Evolutionary conservation across 768 basidiomycete genomes (phyloP).

Genomic region (Rhizopogon vesiculosus): DNA sequence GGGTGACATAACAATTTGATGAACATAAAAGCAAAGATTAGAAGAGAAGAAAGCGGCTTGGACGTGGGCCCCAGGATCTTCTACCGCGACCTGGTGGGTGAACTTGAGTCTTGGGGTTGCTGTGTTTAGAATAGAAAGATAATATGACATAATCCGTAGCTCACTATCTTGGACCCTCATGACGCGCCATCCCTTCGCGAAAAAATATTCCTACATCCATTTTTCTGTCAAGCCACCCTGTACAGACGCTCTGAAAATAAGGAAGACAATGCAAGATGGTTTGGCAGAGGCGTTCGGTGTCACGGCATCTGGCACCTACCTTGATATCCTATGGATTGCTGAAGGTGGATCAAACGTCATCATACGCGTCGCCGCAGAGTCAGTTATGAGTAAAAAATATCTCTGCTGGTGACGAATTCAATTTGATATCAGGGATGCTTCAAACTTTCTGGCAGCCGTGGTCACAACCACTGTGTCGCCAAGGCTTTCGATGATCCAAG

Average conservation of each 20-base stretch:
- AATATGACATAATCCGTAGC: background rate
- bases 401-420: background rate
- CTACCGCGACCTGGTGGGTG: background rate
- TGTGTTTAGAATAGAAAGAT: too few species aligned
- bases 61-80: background rate
- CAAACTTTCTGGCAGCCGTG: constrained; percentile 21
- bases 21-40: background rate
- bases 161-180: background rate
- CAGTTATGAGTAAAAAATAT: constrained; percentile 10
- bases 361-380: constrained; percentile 11
- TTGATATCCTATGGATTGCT: constrained; percentile 55
- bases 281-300: constrained; percentile 52
- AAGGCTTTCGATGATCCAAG: constrained; percentile 15
- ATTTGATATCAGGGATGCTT: constrained; percentile 16
- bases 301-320: constrained; percentile 43
- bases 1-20: constrained; percentile 1
- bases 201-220: background rate
- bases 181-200: background rate
- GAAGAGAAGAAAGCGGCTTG: background rate
- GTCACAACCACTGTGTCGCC: constrained; percentile 18
- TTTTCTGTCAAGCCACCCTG: background rate
- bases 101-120: background rate
- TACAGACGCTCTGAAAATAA: constrained; percentile 38
- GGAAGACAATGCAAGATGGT: constrained; percentile 53
- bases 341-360: constrained; percentile 17